phyloP scores from a whole-genome alignment of 2,329 filamentous ascomycete genomes.

The Fusarium newnesense region DNA sequence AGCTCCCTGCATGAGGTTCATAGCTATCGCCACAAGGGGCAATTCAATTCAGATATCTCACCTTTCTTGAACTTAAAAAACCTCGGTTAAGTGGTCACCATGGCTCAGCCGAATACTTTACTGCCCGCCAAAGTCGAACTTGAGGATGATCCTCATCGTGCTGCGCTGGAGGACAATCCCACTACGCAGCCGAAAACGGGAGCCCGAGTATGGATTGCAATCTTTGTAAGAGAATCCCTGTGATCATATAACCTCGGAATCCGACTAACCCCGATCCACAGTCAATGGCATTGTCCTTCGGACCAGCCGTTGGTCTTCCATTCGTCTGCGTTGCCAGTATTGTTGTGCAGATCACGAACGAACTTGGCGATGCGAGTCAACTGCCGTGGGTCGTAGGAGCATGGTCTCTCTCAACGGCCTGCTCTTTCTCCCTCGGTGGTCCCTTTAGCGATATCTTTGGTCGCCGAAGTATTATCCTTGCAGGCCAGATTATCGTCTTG shows the following conservation, averaged over 20 bases:
- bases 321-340: neutral
- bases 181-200: neutral
- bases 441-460: conserved; percentile 17
- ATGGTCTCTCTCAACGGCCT: conserved; percentile 8
- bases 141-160: conserved; percentile 22
- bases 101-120: neutral
- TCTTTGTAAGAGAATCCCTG: neutral
- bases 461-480: conserved; percentile 5
- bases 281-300: conserved; percentile 22
- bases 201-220: neutral
- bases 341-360: conserved; percentile 10
- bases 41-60: neutral
- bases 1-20: neutral
- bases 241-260: neutral
- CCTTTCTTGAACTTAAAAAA: neutral
- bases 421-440: conserved; percentile 21
- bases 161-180: conserved; percentile 18
- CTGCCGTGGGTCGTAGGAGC: conserved; percentile 19
- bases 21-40: neutral
- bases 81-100: neutral
- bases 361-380: neutral
- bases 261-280: neutral
- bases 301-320: conserved; percentile 3
- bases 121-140: neutral
- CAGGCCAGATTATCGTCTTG: neutral